Evolutionary conservation across 2,329 filamentous ascomycete genomes (phyloP).

Genomic region (Fusarium veterinarium): DNA sequence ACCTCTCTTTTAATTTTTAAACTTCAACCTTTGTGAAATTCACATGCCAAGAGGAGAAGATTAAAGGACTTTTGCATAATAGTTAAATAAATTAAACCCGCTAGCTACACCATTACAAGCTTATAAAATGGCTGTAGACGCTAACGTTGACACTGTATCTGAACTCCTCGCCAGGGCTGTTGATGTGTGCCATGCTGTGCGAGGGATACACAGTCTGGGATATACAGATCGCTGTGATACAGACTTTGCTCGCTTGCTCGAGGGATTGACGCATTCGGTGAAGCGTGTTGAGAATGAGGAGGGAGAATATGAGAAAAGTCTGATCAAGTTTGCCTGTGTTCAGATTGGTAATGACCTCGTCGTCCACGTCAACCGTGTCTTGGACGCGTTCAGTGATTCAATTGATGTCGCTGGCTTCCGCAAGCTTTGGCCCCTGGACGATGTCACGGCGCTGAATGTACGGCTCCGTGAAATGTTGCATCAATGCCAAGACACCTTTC

Average conservation of each 20-base stretch:
- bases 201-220: conserved; percentile 8
- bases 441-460: conserved; percentile 29
- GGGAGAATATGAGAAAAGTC: neutral
- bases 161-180: conserved; percentile 36
- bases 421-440: conserved; percentile 32
- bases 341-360: conserved; percentile 44
- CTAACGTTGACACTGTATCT: neutral
- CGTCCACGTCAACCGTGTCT: conserved; percentile 35
- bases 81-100: neutral
- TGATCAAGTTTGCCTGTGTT: conserved; percentile 32
- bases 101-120: conserved; percentile 43
- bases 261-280: conserved; percentile 8
- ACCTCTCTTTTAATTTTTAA: neutral
- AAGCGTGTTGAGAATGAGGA: conserved; percentile 5
- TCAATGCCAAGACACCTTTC: conserved; percentile 15
- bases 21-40: neutral
- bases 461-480: conserved; percentile 35
- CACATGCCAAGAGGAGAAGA: neutral
- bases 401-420: conserved; percentile 20
- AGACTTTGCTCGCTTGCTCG: conserved; percentile 11
- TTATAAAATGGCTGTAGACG: conserved; percentile 48
- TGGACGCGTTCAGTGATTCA: neutral
- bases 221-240: neutral
- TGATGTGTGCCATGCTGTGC: conserved; percentile 17
- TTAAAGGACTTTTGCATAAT: neutral